Conservation (phyloP, 306 rosid genomes). For the Morella rubra region DNA sequence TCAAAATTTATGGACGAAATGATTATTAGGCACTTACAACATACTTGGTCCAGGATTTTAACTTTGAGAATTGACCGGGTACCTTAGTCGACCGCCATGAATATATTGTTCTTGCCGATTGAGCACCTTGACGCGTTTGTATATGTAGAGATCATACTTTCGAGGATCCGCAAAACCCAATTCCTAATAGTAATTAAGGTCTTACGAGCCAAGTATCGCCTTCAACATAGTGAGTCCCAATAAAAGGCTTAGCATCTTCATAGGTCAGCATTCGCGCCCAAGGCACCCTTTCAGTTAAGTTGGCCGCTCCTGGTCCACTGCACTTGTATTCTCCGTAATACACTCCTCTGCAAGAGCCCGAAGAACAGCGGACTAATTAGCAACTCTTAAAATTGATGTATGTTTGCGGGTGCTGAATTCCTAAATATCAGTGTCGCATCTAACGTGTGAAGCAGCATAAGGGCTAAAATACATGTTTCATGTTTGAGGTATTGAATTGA, state of each 20-base stretch:
- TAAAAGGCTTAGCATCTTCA: constrained; percentile 61
- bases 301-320: constrained; percentile 71
- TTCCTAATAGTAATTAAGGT: constrained; percentile 8
- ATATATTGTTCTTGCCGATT: too few species aligned
- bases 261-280: constrained; percentile 58
- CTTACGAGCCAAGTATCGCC: constrained; percentile 61
- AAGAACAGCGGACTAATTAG: not conserved
- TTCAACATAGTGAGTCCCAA: constrained; percentile 53
- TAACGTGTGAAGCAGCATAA: not conserved
- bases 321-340: constrained; percentile 78
- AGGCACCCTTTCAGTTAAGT: constrained; percentile 51
- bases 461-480: too few species aligned
- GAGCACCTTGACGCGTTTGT: too few species aligned
- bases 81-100: too few species aligned
- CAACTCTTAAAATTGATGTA: not conserved
- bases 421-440: not conserved
- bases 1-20: too few species aligned
- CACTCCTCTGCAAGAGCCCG: constrained; percentile 40
- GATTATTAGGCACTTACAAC: too few species aligned
- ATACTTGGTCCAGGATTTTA: too few species aligned
- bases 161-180: too few species aligned
- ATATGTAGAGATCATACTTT: too few species aligned
- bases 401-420: not conserved
- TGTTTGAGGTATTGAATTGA: too few species aligned
- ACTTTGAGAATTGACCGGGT: too few species aligned